Evolutionary conservation across 495 filamentous ascomycete species (phyloP), one percentile per base, ranked within the genome.

Genomic region (Aspergillus bridgeri): DNA sequence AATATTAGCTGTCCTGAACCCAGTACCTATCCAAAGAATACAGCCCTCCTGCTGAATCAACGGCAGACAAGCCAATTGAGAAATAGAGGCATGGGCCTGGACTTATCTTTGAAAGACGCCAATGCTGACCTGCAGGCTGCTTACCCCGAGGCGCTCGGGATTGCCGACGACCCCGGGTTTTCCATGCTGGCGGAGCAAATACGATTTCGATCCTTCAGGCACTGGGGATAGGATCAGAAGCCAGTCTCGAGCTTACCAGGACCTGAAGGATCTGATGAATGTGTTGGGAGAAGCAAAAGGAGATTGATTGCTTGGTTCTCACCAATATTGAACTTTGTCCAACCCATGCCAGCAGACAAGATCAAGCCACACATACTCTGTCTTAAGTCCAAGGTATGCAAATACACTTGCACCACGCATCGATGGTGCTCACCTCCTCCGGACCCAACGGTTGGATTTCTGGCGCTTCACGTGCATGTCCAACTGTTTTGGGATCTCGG

Each of bases 141-240:
- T 38, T 38, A 38, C 33, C 33, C 33, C 33, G 33, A 38, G 33
- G 33, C 3, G 6, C 33, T 38, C 33, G 33, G 33, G 33, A 38
- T 11, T 38, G 33, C 33, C 33, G 33, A 59, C n/a, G 19, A 27
- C 7, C 27, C 22, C 46, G 59, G 54, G 56, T 44, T 24, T 56
- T 24, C 62, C 59, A 38, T 24, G 38, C 29, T 27, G 54, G 24
- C 13, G 52, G 29, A 6, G 18, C 25, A n/a, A 13, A 21, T 33
- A n/a, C n/a, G n/a, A n/a, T n/a, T n/a, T n/a, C 42, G 56, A 52
- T 49, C 21, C 33, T 4, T 11, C 33, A 38, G 33, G 33, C 2
- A 13, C 33, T 1, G 6, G 6, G 6, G 27, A 6, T 29, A 7
- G 33, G 5, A 38, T 38, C 17, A 13, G 33, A 15, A 15, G 33